phyloP scores from a whole-genome alignment of 139 green algal species.

The Gonium pectorale region DNA sequence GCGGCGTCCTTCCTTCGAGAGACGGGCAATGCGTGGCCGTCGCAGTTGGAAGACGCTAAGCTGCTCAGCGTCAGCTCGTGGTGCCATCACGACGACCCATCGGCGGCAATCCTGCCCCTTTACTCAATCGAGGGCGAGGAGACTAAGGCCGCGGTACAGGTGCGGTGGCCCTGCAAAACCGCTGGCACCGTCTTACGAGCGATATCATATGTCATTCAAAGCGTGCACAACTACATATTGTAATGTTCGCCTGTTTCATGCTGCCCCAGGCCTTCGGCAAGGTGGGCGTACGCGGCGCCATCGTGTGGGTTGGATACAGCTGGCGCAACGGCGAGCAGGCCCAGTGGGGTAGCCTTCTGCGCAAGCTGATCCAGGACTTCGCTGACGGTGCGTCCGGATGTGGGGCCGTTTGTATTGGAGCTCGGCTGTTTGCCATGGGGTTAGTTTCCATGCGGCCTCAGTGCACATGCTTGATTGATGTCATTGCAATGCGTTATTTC shows the following conservation, averaged over 20 bases:
- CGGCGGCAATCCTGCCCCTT: not conserved
- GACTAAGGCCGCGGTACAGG: not conserved
- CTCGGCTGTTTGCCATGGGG: too few species aligned
- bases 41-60: not conserved
- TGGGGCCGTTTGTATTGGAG: too few species aligned
- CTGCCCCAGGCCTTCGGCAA: constrained; percentile 17
- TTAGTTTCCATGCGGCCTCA: too few species aligned
- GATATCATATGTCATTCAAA: too few species aligned
- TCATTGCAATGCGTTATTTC: not conserved
- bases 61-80: not conserved
- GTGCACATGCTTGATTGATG: too few species aligned
- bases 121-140: not conserved
- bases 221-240: not conserved
- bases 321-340: constrained; percentile 1
- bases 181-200: too few species aligned
- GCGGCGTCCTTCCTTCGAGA: not conserved
- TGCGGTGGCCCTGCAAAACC: not conserved
- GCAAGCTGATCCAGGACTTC: constrained; percentile 20
- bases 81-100: constrained; percentile 6
- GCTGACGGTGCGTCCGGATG: not conserved
- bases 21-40: not conserved
- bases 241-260: not conserved
- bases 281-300: not conserved
- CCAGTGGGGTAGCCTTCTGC: constrained; percentile 9
- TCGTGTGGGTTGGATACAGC: constrained; percentile 17